These are phyloP conservation scores for Tuber borchii DNA, from an alignment of 495 filamentous ascomycete species.

Conservation along the genomic window DNA sequence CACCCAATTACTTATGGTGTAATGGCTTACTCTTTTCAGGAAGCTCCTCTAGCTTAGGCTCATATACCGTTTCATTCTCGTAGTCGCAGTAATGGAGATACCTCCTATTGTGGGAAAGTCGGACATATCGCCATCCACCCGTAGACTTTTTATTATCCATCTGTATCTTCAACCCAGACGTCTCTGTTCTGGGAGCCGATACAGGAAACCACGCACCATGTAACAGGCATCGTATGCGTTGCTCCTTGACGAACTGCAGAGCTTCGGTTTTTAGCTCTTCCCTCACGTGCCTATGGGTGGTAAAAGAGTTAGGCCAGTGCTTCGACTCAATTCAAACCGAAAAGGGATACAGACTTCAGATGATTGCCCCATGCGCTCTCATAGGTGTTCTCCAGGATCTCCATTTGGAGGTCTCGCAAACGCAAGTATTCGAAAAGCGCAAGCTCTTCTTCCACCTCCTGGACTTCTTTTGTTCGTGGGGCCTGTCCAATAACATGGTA, in stretches of 20 bases:
- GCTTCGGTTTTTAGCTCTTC: conserved; percentile 89
- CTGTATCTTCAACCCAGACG: conserved; percentile 33
- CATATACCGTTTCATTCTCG: conserved; percentile 54
- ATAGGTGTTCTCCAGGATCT: conserved; percentile 80
- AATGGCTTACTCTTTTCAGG: conserved; percentile 60
- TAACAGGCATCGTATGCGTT: conserved; percentile 85
- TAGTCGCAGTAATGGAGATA: conserved; percentile 92
- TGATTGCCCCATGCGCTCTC: conserved; percentile 93
- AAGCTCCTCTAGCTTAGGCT: conserved; percentile 68
- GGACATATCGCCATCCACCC: conserved; percentile 65
- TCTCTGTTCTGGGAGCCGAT: conserved; percentile 44
- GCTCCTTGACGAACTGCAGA: conserved; percentile 91
- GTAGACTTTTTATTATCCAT: conserved; percentile 41
- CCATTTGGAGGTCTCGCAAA: conserved; percentile 87
- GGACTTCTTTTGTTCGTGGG: conserved; percentile 72
- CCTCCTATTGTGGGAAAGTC: conserved; percentile 82
- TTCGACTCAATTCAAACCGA: conserved; percentile 13
- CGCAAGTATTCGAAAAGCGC: conserved; percentile 70
- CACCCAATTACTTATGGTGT: conserved; percentile 1
- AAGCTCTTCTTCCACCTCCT: conserved; percentile 83
- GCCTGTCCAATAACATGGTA: conserved; percentile 86
- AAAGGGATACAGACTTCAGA: conserved; percentile 46
- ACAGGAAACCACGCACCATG: conserved; percentile 86
- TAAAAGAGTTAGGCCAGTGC: background rate
- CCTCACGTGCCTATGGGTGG: conserved; percentile 60